Evolutionary conservation across 2,329 filamentous ascomycete species (phyloP).

Genomic region (Thielaviopsis ethacetica): DNA sequence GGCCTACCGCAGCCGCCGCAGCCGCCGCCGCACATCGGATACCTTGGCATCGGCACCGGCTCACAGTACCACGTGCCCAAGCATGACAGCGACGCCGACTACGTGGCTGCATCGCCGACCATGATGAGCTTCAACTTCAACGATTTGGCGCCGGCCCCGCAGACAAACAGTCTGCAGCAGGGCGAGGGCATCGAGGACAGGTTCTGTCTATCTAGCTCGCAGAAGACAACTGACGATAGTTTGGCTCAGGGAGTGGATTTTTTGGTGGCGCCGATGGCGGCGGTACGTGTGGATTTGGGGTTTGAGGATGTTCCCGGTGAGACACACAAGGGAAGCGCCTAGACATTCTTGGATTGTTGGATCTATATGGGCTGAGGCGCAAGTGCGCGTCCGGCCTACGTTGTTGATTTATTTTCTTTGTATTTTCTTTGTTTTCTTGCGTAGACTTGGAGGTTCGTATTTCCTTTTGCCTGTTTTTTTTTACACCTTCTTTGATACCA

Average conservation of each 20-base stretch:
- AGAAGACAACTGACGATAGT: not conserved
- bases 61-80: constrained; percentile 18
- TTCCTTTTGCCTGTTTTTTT: not conserved
- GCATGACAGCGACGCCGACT: constrained; percentile 27
- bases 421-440: not conserved
- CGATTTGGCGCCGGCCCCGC: constrained; percentile 26
- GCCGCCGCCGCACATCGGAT: constrained; percentile 27
- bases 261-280: not conserved
- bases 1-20: constrained; percentile 17
- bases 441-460: not conserved
- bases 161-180: not conserved
- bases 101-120: constrained; percentile 52
- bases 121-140: constrained; percentile 79
- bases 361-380: not conserved
- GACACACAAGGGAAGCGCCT: not conserved
- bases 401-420: no score
- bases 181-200: not conserved
- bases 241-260: constrained; percentile 31
- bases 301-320: not conserved
- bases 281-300: constrained; percentile 9
- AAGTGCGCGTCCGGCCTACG: no score
- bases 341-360: not conserved
- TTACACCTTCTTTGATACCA: not conserved
- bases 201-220: not conserved
- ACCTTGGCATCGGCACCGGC: constrained; percentile 62